Evolutionary conservation across 2,329 filamentous ascomycete genomes (phyloP).

Genomic region (Aspergillus nomiae): DNA sequence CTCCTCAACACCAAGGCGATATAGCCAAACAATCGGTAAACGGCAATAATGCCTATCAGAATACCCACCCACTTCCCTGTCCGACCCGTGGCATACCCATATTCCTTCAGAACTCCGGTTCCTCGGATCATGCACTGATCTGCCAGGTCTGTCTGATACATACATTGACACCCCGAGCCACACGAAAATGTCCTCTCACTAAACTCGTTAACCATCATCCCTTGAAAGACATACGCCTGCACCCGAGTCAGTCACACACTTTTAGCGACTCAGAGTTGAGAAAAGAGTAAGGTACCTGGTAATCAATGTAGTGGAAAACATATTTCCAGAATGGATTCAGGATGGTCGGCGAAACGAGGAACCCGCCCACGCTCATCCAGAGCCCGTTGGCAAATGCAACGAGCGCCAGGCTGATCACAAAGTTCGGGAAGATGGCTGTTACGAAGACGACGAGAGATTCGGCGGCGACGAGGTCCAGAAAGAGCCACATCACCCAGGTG

Average conservation of each 20-base stretch:
- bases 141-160: slow-evolving; percentile 67
- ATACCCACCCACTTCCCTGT: slow-evolving; percentile 74
- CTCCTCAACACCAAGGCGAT: slow-evolving; percentile 50
- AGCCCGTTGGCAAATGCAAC: slow-evolving; percentile 85
- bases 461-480: slow-evolving; percentile 79
- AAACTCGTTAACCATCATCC: slow-evolving; percentile 94
- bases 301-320: slow-evolving; percentile 86
- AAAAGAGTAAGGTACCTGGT: slow-evolving; percentile 56
- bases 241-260: background rate
- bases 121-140: slow-evolving; percentile 70
- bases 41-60: slow-evolving; percentile 72
- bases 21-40: slow-evolving; percentile 71
- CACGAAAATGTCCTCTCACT: slow-evolving; percentile 65
- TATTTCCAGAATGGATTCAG: slow-evolving; percentile 86
- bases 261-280: background rate
- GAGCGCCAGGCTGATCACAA: slow-evolving; percentile 76
- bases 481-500: slow-evolving; percentile 80
- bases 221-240: slow-evolving; percentile 76
- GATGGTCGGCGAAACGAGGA: slow-evolving; percentile 71
- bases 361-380: slow-evolving; percentile 86
- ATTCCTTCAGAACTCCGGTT: slow-evolving; percentile 67
- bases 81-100: slow-evolving; percentile 67
- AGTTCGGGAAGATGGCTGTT: slow-evolving; percentile 71
- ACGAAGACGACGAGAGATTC: slow-evolving; percentile 81
- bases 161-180: slow-evolving; percentile 63